A percentile compares a stretch with the other conserved stretches of the same genome.
phyloP scores from a whole-genome alignment of 139 green algal species.

The Chlorella ohadii region DNA sequence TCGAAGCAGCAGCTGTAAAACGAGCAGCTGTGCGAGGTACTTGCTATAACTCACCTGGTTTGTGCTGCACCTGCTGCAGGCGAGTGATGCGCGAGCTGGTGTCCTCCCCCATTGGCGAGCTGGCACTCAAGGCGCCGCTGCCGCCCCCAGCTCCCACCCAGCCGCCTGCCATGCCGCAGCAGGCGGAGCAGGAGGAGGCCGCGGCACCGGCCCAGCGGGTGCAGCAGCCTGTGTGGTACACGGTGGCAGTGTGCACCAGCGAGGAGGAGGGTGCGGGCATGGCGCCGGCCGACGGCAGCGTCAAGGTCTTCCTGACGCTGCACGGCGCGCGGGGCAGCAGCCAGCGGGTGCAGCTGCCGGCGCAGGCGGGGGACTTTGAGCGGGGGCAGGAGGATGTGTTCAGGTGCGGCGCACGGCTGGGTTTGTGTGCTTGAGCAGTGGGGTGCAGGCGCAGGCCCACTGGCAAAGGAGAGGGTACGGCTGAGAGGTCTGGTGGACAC shows the following conservation, averaged over 20 bases:
- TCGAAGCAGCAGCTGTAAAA: too few species aligned
- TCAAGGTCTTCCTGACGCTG: constrained; percentile 58
- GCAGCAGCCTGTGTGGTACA: constrained; percentile 19
- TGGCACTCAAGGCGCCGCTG: not conserved
- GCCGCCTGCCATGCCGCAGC: constrained; percentile 41
- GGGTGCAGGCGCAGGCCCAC: too few species aligned
- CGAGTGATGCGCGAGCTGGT: constrained; percentile 44
- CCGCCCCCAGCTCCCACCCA: constrained; percentile 59
- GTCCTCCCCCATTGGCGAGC: not conserved
- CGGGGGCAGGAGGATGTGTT: constrained; percentile 66
- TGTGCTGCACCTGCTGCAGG: not conserved
- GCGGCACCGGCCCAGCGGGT: constrained; percentile 6
- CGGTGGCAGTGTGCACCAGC: constrained; percentile 46
- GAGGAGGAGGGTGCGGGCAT: constrained; percentile 54
- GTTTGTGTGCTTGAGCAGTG: too few species aligned
- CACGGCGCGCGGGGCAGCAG: constrained; percentile 62
- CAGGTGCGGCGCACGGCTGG: not conserved
- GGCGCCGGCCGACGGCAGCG: not conserved
- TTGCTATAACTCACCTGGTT: too few species aligned
- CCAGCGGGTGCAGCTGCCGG: constrained; percentile 52
- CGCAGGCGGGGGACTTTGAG: constrained; percentile 67
- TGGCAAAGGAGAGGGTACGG: too few species aligned
- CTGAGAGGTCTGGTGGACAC: too few species aligned
- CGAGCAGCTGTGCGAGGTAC: too few species aligned
- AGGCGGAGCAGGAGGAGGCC: constrained; percentile 21